Conservation (phyloP, 352 stramenopile species). For the Thraustochytrium sp. region DNA sequence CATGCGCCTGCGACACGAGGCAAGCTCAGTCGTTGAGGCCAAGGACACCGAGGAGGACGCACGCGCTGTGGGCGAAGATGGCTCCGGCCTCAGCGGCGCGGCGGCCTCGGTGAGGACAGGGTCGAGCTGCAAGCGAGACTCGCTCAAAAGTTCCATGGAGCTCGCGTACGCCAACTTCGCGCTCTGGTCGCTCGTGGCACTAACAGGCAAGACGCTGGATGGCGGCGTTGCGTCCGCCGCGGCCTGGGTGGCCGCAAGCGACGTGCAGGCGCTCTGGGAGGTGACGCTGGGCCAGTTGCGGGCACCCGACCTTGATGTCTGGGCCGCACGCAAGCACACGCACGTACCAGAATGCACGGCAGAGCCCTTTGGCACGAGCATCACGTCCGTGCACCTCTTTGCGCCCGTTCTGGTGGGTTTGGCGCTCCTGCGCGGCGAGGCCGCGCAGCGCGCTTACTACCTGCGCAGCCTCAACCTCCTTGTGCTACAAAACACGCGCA, state of each 20-base stretch:
- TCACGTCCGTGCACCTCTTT: not conserved
- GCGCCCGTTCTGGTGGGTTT: not conserved
- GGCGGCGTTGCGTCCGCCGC: not conserved
- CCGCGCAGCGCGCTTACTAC: not conserved
- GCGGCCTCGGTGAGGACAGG: too few relatives aligned
- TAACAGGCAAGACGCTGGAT: not conserved
- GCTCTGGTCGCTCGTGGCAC: not conserved
- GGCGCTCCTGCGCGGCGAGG: not conserved
- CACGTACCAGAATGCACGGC: not conserved
- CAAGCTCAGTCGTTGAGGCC: not conserved
- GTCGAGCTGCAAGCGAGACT: not conserved
- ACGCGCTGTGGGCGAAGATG: not conserved
- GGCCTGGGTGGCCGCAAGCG: not conserved
- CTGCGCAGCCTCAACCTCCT: not conserved
- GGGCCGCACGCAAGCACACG: not conserved
- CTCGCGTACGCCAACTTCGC: not conserved
- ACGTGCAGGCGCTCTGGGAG: slow-evolving; percentile 12
- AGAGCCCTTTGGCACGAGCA: not conserved
- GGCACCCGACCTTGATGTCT: not conserved
- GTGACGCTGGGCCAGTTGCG: not conserved
- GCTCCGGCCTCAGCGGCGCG: too few relatives aligned
- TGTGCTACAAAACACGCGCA: not conserved
- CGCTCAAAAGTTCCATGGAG: not conserved
- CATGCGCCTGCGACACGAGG: too few relatives aligned
- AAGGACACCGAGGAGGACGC: not conserved